Conservation (phyloP, 176 grass and related monocot genomes). For the Oryza coarctata region DNA sequence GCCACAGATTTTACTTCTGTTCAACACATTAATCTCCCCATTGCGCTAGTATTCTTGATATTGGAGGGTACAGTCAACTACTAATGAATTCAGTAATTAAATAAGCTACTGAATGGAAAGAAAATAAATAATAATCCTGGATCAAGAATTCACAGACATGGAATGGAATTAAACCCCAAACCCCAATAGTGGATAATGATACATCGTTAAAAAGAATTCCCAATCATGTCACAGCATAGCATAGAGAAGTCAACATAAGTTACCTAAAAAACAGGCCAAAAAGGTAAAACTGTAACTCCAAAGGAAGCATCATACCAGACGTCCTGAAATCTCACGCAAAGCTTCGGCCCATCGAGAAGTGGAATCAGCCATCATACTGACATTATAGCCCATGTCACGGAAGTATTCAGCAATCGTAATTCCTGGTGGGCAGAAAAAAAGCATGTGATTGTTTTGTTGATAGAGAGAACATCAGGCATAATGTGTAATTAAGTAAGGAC, state of each 20-base stretch:
- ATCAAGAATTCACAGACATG: not conserved
- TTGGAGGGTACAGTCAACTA: not conserved
- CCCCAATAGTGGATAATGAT: not conserved
- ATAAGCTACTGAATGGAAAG: not conserved
- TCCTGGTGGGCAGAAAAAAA: conserved; percentile 38
- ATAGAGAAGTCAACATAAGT: conserved; percentile 11
- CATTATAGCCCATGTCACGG: conserved; percentile 92
- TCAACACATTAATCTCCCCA: not conserved
- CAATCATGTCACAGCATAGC: not conserved
- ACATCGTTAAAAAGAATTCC: not conserved
- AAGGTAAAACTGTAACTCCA: not conserved
- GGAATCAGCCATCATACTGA: conserved; percentile 96
- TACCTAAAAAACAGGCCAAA: not conserved
- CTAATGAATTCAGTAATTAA: not conserved
- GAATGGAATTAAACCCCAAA: conserved; percentile 25
- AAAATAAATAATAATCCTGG: not conserved
- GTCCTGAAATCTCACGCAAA: conserved; percentile 63
- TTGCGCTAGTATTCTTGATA: not conserved
- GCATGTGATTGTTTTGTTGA: conserved; percentile 1
- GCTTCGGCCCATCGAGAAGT: conserved; percentile 87
- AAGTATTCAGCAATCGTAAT: conserved; percentile 92
- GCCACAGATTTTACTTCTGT: conserved; percentile 17
- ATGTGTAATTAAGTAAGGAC: not conserved
- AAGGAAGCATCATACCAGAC: conserved; percentile 43
- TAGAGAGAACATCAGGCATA: not conserved